Evolutionary conservation across 106 monocot species (phyloP), one percentile per base, ranked within the genome.

Genomic region (Alisma plantagoaquatica): DNA sequence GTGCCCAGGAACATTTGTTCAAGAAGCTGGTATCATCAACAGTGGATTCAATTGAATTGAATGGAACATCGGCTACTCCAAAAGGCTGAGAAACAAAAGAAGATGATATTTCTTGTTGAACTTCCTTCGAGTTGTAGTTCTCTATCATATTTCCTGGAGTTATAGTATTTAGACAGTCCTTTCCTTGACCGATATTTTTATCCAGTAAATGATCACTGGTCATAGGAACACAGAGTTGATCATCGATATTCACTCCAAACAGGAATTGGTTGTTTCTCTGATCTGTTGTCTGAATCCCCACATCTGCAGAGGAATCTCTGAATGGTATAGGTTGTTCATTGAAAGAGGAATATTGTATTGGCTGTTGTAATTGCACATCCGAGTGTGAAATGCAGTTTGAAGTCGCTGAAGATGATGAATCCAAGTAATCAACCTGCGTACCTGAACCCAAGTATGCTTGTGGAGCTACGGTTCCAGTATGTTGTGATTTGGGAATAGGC

Each of bases 81-180:
- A 78, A 81, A 20, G 91, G 78, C 59, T 81, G 91, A 53, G 91
- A 86, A 70, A 79, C 73, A 54, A 92, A 81, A 5, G 91, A 92
- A 16, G 86, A 82, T 49, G 85, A 85, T 41, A 82, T n/a, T 46
- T 85, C 85, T 54, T 81, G 81, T 31, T 81, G 85, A 32, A 55
- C 68, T 65, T 82, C 78, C 61, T 86, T 81, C 1, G 77, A 70
- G 49, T 52, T 62, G 42, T 72, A 75, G 59, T 73, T 75, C 33
- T 43, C 63, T 27, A 79, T 57, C 23, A 77, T 41, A 61, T 76
- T 70, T 15, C 47, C 65, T 1, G 75, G 23, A 7, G 25, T 32
- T 23, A 91, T 41, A 41, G 68, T 72, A 71, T 67, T 91, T 18
- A 70, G 57, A 60, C 61, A 79, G 24, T 58, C 42, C 53, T 84